Evolutionary conservation across 2,329 filamentous ascomycete genomes (phyloP).

Genomic region (Thelonectria olida): DNA sequence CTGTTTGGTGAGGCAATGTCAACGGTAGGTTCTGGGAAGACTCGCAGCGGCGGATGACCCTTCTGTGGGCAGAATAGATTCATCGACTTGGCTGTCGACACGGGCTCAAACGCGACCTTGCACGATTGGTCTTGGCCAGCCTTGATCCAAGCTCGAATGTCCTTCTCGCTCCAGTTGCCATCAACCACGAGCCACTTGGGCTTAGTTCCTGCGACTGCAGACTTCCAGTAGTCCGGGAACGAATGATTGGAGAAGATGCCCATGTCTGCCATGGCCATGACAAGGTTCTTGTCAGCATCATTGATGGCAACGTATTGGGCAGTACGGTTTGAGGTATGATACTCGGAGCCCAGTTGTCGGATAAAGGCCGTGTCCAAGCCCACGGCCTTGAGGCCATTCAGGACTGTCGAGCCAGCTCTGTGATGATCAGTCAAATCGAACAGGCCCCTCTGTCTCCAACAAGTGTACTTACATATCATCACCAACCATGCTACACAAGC

Average conservation of each 20-base stretch:
- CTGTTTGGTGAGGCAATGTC: conserved; percentile 85
- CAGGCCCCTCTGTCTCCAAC: background rate
- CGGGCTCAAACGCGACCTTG: conserved; percentile 85
- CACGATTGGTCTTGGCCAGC: conserved; percentile 64
- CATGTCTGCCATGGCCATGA: conserved; percentile 98
- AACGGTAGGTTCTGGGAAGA: conserved; percentile 71
- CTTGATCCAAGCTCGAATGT: conserved; percentile 74
- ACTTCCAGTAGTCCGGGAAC: conserved; percentile 67
- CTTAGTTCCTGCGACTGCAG: conserved; percentile 62
- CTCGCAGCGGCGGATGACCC: conserved; percentile 50
- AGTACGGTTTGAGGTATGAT: conserved; percentile 69
- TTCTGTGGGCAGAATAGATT: conserved; percentile 67
- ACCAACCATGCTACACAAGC: conserved; percentile 82
- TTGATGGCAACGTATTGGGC: conserved; percentile 95
- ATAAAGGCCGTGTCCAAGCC: conserved; percentile 74
- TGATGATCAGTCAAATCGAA: conserved; percentile 2
- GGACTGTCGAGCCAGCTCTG: conserved; percentile 77
- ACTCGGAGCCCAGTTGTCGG: conserved; percentile 59
- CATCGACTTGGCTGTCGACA: conserved; percentile 81
- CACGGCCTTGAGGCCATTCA: conserved; percentile 70
- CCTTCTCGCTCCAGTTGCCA: conserved; percentile 79
- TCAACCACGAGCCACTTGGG: conserved; percentile 87
- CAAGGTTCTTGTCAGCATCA: conserved; percentile 80
- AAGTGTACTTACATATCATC: conserved; percentile 71
- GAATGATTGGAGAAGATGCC: conserved; percentile 73